A percentile compares a stretch with the other conserved stretches of the same genome.
These are phyloP conservation scores for Gossypium lobatum DNA, from an alignment of 441 rosid species.

Conservation along the genomic window DNA sequence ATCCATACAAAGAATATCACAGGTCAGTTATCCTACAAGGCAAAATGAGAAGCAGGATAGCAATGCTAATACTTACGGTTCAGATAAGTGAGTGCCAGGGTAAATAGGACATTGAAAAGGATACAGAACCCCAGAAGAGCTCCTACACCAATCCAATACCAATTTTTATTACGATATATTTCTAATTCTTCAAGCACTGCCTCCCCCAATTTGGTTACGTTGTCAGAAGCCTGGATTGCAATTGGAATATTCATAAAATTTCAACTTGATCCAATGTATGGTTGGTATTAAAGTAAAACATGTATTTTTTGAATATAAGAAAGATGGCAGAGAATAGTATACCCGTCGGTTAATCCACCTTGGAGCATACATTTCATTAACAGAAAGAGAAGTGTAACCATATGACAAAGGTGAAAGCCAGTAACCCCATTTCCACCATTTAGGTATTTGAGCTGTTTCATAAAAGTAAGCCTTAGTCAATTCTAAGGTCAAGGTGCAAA, in stretches of 20 bases:
- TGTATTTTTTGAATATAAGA: neutral
- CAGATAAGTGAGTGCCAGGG: conserved; percentile 56
- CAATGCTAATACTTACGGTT: conserved; percentile 42
- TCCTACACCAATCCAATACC: conserved; percentile 80
- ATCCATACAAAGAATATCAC: neutral
- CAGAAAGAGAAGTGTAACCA: conserved; percentile 50
- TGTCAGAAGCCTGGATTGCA: conserved; percentile 43
- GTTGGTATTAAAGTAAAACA: neutral
- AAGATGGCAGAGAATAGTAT: neutral
- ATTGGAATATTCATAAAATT: neutral
- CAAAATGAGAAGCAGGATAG: neutral
- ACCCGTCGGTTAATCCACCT: conserved; percentile 82
- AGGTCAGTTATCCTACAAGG: neutral
- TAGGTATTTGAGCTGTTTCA: conserved; percentile 51
- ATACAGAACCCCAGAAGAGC: conserved; percentile 54
- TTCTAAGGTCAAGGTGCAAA: neutral
- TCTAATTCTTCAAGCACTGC: conserved; percentile 47
- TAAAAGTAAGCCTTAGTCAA: neutral
- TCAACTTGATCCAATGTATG: neutral
- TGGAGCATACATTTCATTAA: conserved; percentile 71
- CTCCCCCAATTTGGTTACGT: conserved; percentile 38
- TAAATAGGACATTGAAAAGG: conserved; percentile 64
- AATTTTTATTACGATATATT: conserved; percentile 39
- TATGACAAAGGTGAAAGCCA: conserved; percentile 85
- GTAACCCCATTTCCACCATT: conserved; percentile 83